Percentiles rank a stretch among this genome's conserved stretches.
These are phyloP conservation scores for Trichoderma virens DNA, from an alignment of 495 filamentous ascomycete genomes.

Conservation along the genomic window DNA sequence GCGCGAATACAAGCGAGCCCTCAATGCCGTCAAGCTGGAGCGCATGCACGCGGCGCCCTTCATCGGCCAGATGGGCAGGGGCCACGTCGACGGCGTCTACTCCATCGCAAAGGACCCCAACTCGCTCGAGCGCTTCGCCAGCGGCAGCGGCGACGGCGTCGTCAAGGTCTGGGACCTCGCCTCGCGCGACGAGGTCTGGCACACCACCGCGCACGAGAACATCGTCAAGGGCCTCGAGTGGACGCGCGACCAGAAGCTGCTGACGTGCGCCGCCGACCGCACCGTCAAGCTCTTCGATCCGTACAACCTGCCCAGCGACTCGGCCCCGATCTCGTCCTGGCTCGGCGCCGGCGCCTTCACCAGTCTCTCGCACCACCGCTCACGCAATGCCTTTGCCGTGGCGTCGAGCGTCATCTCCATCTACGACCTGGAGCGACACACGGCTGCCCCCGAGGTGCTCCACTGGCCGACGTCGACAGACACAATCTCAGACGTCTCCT, in stretches of 20 bases:
- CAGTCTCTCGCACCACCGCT: slow-evolving; percentile 73
- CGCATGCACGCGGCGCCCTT: slow-evolving; percentile 96
- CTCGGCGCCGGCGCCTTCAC: slow-evolving; percentile 77
- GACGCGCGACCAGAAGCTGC: slow-evolving; percentile 72
- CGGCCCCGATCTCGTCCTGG: slow-evolving; percentile 68
- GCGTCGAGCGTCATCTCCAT: slow-evolving; percentile 75
- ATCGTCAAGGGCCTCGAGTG: slow-evolving; percentile 90
- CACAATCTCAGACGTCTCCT: slow-evolving; percentile 82
- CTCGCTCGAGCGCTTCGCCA: slow-evolving; percentile 63
- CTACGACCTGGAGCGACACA: slow-evolving; percentile 74
- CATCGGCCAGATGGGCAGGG: slow-evolving; percentile 74
- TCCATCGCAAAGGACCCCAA: slow-evolving; percentile 61
- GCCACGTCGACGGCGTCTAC: slow-evolving; percentile 91
- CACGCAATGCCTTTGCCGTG: slow-evolving; percentile 60
- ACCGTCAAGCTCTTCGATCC: slow-evolving; percentile 88
- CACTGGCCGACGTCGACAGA: slow-evolving; percentile 82
- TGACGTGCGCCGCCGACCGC: slow-evolving; percentile 84
- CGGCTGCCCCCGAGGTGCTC: slow-evolving; percentile 68
- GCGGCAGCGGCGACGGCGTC: slow-evolving; percentile 76
- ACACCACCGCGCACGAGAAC: slow-evolving; percentile 48
- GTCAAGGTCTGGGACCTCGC: slow-evolving; percentile 92
- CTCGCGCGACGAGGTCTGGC: slow-evolving; percentile 70
- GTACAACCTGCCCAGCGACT: slow-evolving; percentile 57
- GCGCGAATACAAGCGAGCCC: slow-evolving; percentile 80
- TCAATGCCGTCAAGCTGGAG: slow-evolving; percentile 90